Evolutionary conservation across 495 filamentous ascomycete species (phyloP), one percentile per base, ranked within the genome.

Genomic region (Aeminium ludgeri): DNA sequence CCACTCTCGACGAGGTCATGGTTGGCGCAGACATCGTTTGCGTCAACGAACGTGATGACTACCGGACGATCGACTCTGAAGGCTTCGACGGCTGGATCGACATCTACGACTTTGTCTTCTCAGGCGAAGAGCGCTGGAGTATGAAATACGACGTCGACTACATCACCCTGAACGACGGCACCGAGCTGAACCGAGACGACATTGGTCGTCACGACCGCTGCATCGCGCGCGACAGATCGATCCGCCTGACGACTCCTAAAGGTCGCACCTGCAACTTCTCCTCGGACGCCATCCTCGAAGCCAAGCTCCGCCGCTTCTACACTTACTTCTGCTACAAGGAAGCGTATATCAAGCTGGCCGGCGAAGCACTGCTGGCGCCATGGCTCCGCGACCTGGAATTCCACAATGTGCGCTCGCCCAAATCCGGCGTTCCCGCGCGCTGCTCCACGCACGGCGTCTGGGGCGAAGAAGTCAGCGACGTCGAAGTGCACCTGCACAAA

Each of bases 331-430:
- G 78, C 40, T 65, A 89, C 40, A 81, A 89, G 49, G 86, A 94
- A 61, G 81, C 86, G 0, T 95, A 86, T 60, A 74, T 95, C 47
- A 95, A 95, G 69, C 73, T 95, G 71, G 84, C 82, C 7, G 86
- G 86, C 20, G 85, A 92, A 50, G 86, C 82, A 13, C 63, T 95
- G 36, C 61, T 92, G 27, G 85, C 85, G 2, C 64, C 68, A 2
- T 93, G 84, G 85, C 56, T 93, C 40, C 63, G 65, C 39, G 65
- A 78, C 15, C 52, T 84, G 30, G 74, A 81, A 45, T 83, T 87
- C 41, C 56, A 62, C 34, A 69, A 79, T 41, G 75, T 81, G 6
- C 55, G 69, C 27, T 68, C 70, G 2, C 77, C 78, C 6, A 55
- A 49, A 8, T 56, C 66, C 5, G 62, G 55, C 34, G 54, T 48